These are phyloP conservation scores for Geosiphon pyriformis DNA, from an alignment of 192 early-diverging fungal species.

Conservation along the genomic window DNA sequence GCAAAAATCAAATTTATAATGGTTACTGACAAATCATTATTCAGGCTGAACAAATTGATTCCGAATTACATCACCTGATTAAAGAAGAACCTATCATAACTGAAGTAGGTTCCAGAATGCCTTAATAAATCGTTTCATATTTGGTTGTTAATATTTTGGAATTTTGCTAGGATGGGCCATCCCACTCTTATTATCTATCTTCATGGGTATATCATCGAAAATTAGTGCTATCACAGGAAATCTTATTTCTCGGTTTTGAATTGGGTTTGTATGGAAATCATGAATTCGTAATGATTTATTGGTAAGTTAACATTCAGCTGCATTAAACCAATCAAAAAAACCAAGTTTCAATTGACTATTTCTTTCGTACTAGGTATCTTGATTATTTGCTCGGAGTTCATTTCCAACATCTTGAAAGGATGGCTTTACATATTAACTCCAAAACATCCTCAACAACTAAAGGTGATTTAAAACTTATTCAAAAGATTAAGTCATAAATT, in stretches of 20 bases:
- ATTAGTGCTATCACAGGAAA: constrained; percentile 46
- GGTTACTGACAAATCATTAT: too few species aligned
- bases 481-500: background rate
- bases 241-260: constrained; percentile 60
- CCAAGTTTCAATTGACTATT: background rate
- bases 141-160: background rate
- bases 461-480: background rate
- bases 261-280: constrained; percentile 59
- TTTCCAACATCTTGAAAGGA: constrained; percentile 23
- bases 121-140: background rate
- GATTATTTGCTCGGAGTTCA: constrained; percentile 26
- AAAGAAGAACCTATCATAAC: constrained; percentile 17
- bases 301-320: constrained; percentile 30
- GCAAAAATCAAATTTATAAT: too few species aligned
- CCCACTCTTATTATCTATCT: constrained; percentile 49
- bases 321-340: background rate
- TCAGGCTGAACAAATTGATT: constrained; percentile 32
- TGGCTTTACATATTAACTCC: background rate
- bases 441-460: background rate
- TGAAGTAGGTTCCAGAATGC: background rate
- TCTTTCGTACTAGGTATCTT: constrained; percentile 17
- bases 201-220: constrained; percentile 63
- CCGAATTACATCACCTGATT: constrained; percentile 22
- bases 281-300: constrained; percentile 60
- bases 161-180: constrained; percentile 10